Base-by-base conservation (phyloP, 805 yeast genomes). In the Saccharomycopsis olivae region DNA sequence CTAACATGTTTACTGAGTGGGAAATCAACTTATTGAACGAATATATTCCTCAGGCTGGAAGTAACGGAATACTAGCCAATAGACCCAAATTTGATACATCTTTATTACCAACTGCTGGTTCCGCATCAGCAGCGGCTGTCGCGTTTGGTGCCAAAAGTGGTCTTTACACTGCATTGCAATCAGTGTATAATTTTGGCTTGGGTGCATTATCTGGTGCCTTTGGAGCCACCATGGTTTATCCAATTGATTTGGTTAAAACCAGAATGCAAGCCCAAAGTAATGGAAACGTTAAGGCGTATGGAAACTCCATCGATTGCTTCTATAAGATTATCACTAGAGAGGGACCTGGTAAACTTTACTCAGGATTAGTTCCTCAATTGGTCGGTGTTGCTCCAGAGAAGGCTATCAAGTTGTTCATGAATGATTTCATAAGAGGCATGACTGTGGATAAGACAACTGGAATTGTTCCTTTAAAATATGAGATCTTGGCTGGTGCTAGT, bases 301-400 rank as follows among this genome's bases (percentile, higher is more conserved):
- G 71, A 47, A 86, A 83, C 53, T 87, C 95, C 6, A 46, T 78
- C 18, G 96, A 89, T 57, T 92, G 97, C 62, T 79, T 88, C 58
- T 62, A 68, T 33, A 86, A 87, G 54, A 86, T 88, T 33, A 47
- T 88, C 17, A 61, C 66, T 32, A 68, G 70, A 46, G 97, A 89
- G 62, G 97, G 97, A 6, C 41, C 42, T 10, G 13, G 36, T 5
- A 40, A 40, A 16, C 69, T 89, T 43, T 89, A 89, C 60, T 80
- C 95, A 4, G 98, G 98, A 40, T 66, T 89, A 38, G 83, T 85
- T 8, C 96, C 97, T 14, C 97, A 92, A 61, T 66, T 89, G 53
- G 75, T 92, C 36, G 98, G 98, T 50, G 97, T 89, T 38, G 97
- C 97, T 0, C 98, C 98, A 2, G 98, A 89, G 59, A 89, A 89